phyloP scores from a whole-genome alignment of 345 rosid species.

The Isatis tinctoria region DNA sequence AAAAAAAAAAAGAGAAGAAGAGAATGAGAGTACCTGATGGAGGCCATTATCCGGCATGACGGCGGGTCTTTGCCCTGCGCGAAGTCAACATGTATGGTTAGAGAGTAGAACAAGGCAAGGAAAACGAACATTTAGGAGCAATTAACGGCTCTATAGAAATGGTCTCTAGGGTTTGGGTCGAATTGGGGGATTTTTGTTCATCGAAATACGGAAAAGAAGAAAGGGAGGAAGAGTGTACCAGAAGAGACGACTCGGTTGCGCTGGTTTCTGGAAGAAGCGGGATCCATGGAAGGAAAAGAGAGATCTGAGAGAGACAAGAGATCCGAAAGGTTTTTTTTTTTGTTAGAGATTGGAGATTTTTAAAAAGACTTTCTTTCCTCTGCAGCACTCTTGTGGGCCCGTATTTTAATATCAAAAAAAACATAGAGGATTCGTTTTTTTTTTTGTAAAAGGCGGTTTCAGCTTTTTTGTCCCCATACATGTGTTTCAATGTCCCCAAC shows the following conservation, averaged over 20 bases:
- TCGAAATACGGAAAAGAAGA: background rate
- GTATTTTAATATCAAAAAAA: background rate
- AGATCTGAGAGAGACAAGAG: constrained; percentile 8
- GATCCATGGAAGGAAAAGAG: constrained; percentile 24
- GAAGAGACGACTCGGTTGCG: constrained; percentile 36
- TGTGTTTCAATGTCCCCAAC: background rate
- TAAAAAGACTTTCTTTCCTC: background rate
- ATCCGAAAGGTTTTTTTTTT: constrained; percentile 12
- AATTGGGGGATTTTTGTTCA: background rate
- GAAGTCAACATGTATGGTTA: background rate
- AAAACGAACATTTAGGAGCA: background rate
- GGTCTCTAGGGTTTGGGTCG: constrained; percentile 21
- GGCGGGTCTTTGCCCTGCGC: constrained; percentile 47
- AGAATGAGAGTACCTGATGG: constrained; percentile 40
- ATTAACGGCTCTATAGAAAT: constrained; percentile 7
- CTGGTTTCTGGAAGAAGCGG: constrained; percentile 26
- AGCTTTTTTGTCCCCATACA: no score
- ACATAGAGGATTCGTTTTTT: background rate
- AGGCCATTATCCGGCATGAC: constrained; percentile 31
- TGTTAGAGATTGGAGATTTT: background rate
- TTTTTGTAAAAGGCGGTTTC: background rate
- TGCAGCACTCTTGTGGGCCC: background rate
- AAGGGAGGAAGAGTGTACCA: constrained; percentile 23
- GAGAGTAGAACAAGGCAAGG: background rate
- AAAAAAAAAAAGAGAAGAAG: no score